phyloP scores from a whole-genome alignment of 1,284 basidiomycete species.

The Moesziomyces sp. region DNA sequence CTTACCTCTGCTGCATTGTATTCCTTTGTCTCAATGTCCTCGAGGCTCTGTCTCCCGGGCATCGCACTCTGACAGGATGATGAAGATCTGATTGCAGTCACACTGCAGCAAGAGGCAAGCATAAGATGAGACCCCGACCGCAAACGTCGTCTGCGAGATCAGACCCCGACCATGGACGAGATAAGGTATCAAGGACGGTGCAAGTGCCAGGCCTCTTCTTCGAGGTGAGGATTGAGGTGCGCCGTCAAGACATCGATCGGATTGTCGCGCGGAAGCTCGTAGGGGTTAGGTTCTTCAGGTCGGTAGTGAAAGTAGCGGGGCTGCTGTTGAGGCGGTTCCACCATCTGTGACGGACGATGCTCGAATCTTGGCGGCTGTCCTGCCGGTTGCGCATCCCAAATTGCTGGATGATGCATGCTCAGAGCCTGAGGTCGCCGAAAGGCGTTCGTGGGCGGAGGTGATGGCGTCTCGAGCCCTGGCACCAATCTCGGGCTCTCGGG shows the following conservation, averaged over 20 bases:
- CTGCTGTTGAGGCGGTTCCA: neutral
- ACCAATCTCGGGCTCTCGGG: no score
- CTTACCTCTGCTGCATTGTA: no score
- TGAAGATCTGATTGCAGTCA: neutral
- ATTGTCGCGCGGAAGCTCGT: neutral
- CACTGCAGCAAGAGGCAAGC: neutral
- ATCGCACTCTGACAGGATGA: neutral
- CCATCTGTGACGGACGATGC: neutral
- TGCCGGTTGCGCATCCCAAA: no score
- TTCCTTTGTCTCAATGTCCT: no score
- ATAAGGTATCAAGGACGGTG: neutral
- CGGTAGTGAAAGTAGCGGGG: neutral
- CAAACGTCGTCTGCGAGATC: no score
- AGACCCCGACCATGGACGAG: no score
- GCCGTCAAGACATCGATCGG: neutral
- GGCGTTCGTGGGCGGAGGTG: no score
- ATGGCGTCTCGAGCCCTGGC: no score
- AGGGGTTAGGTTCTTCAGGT: neutral
- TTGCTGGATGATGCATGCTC: no score
- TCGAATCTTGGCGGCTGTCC: no score
- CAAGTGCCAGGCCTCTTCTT: neutral
- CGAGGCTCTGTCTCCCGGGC: no score
- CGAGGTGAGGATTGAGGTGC: neutral
- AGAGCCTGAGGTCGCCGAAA: no score
- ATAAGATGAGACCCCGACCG: neutral